A percentile compares a stretch with the other conserved stretches of the same genome.
phyloP scores from a whole-genome alignment of 2,329 filamentous ascomycete genomes.

The Fusarium kyushuense region DNA sequence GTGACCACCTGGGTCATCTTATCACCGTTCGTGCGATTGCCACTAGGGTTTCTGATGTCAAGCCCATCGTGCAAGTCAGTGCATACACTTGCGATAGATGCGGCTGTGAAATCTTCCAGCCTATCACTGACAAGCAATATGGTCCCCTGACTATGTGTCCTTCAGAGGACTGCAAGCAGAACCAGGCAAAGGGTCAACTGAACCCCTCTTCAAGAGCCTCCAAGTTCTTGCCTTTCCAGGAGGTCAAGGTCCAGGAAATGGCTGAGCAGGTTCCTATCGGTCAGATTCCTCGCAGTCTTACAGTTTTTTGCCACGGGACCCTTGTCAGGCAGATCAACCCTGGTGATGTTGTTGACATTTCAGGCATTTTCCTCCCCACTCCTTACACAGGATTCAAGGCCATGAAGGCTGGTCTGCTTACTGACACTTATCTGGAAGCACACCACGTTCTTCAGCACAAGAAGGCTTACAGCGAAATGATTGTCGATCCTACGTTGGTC shows the following conservation, averaged over 20 bases:
- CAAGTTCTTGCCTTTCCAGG: conserved; percentile 97
- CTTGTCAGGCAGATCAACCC: conserved; percentile 90
- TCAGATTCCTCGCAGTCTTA: conserved; percentile 93
- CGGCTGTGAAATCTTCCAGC: conserved; percentile 97
- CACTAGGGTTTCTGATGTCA: conserved; percentile 96
- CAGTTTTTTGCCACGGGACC: conserved; percentile 88
- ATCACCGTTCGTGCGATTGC: conserved; percentile 96
- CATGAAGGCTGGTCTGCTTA: conserved; percentile 94
- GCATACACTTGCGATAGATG: conserved; percentile 98
- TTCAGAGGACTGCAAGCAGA: conserved; percentile 88
- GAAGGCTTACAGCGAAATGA: conserved; percentile 95
- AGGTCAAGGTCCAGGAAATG: conserved; percentile 98
- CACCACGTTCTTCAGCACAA: conserved; percentile 96
- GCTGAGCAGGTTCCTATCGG: conserved; percentile 99
- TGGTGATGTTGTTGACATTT: conserved; percentile 92
- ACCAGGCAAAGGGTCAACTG: conserved; percentile 92
- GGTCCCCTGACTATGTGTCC: conserved; percentile 88
- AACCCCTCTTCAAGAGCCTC: conserved; percentile 95
- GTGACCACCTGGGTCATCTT: conserved; percentile 90
- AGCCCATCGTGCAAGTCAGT: conserved; percentile 96
- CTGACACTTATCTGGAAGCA: conserved; percentile 96
- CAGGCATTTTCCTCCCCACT: conserved; percentile 95
- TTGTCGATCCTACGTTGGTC: conserved; percentile 82
- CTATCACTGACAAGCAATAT: conserved; percentile 90
- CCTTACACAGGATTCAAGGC: conserved; percentile 99